Conservation (phyloP, 208 protist genomes). For the Trichomonas vaginalis region DNA sequence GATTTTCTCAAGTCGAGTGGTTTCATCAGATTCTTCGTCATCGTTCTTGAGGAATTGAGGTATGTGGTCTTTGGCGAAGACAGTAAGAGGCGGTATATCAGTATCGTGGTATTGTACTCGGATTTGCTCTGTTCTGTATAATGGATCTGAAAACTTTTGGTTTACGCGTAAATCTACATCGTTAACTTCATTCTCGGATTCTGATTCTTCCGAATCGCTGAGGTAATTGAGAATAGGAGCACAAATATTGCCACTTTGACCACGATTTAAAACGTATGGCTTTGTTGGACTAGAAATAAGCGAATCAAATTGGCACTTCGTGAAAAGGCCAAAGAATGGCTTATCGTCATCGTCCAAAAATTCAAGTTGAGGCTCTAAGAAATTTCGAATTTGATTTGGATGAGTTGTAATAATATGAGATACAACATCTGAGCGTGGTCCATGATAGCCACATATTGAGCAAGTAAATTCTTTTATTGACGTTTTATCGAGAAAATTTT, state of each 20-base stretch:
- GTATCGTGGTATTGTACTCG: not conserved
- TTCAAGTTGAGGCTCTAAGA: not conserved
- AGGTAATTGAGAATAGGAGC: not conserved
- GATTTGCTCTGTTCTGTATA: not conserved
- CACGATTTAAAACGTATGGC: not conserved
- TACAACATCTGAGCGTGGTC: not conserved
- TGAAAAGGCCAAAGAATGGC: not conserved
- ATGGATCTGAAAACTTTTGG: not conserved
- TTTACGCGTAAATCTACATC: not conserved
- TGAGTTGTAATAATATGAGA: not conserved
- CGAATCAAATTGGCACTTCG: not conserved
- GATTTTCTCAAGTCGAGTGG: too few species aligned
- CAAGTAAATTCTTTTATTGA: not conserved
- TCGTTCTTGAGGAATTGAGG: too few species aligned
- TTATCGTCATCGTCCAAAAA: not conserved
- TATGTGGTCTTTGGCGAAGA: too few species aligned
- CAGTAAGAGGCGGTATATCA: too few species aligned
- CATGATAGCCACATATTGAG: not conserved
- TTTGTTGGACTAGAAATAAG: not conserved
- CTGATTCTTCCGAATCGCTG: not conserved
- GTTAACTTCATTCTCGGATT: not conserved
- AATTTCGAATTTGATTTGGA: not conserved
- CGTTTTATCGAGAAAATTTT: not conserved
- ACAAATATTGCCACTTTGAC: not conserved
- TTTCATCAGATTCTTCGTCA: too few species aligned